Conservation (phyloP, 108 stramenopile species). For the Mayamaea pseudoterrestris region DNA sequence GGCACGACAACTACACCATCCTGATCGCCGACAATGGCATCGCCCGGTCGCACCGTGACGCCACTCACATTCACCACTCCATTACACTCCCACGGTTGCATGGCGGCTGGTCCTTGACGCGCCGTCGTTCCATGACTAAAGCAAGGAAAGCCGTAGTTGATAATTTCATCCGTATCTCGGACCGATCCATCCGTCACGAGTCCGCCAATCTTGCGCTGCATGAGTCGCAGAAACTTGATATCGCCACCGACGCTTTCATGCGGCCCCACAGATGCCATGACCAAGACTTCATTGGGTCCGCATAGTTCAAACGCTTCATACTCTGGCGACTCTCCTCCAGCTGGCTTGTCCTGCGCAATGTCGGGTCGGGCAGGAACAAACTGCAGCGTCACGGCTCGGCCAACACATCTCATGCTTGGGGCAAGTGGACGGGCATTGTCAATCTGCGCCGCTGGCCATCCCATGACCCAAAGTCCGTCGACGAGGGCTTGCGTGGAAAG, state of each 20-base stretch:
- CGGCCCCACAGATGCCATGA: conserved; percentile 73
- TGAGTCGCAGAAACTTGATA: conserved; percentile 81
- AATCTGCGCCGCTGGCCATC: conserved; percentile 80
- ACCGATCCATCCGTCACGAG: conserved; percentile 85
- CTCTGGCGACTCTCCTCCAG: conserved; percentile 74
- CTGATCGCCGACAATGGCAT: conserved; percentile 85
- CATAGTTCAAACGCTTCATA: conserved; percentile 87
- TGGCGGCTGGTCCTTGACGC: conserved; percentile 57
- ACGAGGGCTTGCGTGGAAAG: conserved; percentile 81
- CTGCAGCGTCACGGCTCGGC: conserved; percentile 77
- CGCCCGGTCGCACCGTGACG: conserved; percentile 72
- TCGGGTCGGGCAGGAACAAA: conserved; percentile 85
- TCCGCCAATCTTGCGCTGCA: conserved; percentile 69
- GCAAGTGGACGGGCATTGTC: conserved; percentile 63
- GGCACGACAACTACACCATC: conserved; percentile 88
- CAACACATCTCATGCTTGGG: conserved; percentile 61
- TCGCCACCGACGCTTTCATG: conserved; percentile 82
- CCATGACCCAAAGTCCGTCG: conserved; percentile 89
- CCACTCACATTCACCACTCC: conserved; percentile 62
- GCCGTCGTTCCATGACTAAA: conserved; percentile 28
- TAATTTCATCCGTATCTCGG: conserved; percentile 83
- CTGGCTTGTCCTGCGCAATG: conserved; percentile 75
- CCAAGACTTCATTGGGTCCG: conserved; percentile 85
- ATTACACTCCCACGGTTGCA: conserved; percentile 89
- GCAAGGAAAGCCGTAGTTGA: conserved; percentile 83